Evolutionary conservation across 2,329 filamentous ascomycete species (phyloP), one percentile per base, ranked within the genome.

Genomic region (Fusarium circinatum): DNA sequence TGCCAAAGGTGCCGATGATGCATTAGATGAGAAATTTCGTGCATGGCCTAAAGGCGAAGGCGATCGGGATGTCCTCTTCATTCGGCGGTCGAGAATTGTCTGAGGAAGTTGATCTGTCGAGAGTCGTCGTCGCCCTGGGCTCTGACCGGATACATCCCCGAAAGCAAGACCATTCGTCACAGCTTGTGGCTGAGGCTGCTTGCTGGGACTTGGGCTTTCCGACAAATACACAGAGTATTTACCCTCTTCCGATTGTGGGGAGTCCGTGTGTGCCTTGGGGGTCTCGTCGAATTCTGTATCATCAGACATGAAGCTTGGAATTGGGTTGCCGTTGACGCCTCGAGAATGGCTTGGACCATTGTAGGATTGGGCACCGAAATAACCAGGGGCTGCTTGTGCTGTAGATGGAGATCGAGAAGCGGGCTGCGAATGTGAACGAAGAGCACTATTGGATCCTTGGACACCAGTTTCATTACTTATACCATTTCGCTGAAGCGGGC

Each of bases 371-470:
- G 75, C 76, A 17, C 76, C 78, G 26, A 78, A 71, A 24, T 80
- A 80, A 8, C 74, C 75, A 17, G 74, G 60, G 4, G 72, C 58
- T 22, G 76, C 62, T 45, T 78, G 68, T 63, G 78, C 67, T 76
- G 84, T 38, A 75, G 81, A 70, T 52, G 80, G 76, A 73, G 84
- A 82, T 36, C 89, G 84, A 39, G 88, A 87, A 6, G 90, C 89
- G 30, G 90, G 90, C 78, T 92, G 90, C n/a, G 90, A 92, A 78
- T 92, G 90, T 32, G 90, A 92, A 71, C 90, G 86, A 69, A 90
- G 79, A n/a, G 89, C 84, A 74, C 89, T 88, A 62, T 84, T 88
- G 32, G 88, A 84, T 58, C 85, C 81, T 42, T 84, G 81, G 24
- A 82, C 77, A 15, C 84, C 85, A 20, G 85, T 79, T 41, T 91